These are phyloP conservation scores for Xanthoconium purpureum DNA, from an alignment of 768 basidiomycete genomes.

Conservation along the genomic window DNA sequence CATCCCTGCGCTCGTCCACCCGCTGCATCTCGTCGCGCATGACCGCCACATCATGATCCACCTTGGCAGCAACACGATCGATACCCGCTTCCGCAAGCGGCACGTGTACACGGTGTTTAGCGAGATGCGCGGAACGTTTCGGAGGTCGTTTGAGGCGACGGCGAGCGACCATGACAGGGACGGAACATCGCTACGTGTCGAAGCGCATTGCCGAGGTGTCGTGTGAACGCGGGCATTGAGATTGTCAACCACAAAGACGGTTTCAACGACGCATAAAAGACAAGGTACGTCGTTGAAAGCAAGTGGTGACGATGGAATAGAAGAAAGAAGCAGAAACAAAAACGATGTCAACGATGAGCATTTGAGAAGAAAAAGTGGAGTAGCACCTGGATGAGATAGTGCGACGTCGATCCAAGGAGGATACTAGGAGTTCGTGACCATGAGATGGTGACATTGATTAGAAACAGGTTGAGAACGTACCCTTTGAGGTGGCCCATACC, in stretches of 20 bases:
- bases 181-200: conserved; percentile 75
- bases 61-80: conserved; percentile 82
- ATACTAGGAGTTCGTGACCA: conserved; percentile 49
- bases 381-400: conserved; percentile 82
- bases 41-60: conserved; percentile 80
- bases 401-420: conserved; percentile 89
- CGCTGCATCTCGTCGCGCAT: conserved; percentile 76
- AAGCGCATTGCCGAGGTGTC: not conserved
- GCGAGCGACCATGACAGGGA: conserved; percentile 95
- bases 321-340: not conserved
- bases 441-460: not conserved
- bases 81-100: conserved; percentile 83
- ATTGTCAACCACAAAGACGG: not conserved
- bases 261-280: not conserved
- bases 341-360: not conserved
- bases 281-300: not conserved
- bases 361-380: not conserved
- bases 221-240: not conserved
- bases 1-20: conserved; percentile 47
- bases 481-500: conserved; percentile 86
- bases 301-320: not conserved
- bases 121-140: conserved; percentile 73
- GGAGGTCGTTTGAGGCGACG: conserved; percentile 87
- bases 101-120: conserved; percentile 77
- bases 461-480: conserved; percentile 40